Evolutionary conservation across 1,139 yeast genomes (phyloP).

Genomic region (Saccharomyces hybrid): DNA sequence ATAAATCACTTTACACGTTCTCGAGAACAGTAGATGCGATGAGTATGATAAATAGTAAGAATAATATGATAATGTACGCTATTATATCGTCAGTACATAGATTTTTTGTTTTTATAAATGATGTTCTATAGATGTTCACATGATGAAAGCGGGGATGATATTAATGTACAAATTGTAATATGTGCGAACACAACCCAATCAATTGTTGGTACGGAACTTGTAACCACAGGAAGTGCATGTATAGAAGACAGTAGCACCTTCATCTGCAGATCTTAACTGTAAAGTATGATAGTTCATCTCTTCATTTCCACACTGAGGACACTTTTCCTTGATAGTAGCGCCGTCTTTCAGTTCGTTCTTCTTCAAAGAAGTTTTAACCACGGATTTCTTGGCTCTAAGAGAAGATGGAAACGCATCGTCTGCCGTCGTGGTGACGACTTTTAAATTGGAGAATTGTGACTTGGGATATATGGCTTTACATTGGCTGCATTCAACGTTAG

Average conservation of each 20-base stretch:
- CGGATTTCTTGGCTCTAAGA: constrained; percentile 71
- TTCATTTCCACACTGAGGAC: constrained; percentile 96
- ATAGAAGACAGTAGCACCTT: constrained; percentile 94
- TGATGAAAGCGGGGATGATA: not conserved
- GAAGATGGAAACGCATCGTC: constrained; percentile 88
- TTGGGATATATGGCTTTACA: constrained; percentile 58
- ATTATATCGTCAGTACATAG: not conserved
- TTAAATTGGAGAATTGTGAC: constrained; percentile 60
- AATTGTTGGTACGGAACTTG: constrained; percentile 84
- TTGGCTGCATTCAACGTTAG: constrained; percentile 53
- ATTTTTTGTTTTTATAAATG: not conserved
- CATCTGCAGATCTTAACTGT: constrained; percentile 96
- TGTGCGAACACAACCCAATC: too few relatives aligned
- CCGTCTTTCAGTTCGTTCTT: constrained; percentile 83
- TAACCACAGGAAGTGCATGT: constrained; percentile 92
- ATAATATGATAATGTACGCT: not conserved
- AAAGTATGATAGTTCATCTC: constrained; percentile 97
- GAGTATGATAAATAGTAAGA: not conserved
- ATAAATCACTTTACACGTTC: not conserved
- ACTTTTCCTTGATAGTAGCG: constrained; percentile 91
- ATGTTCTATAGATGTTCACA: not conserved
- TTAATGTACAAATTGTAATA: not conserved
- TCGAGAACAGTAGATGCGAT: not conserved
- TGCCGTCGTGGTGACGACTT: constrained; percentile 80
- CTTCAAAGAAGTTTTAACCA: constrained; percentile 77